Percentiles rank a stretch among this genome's conserved stretches.
Evolutionary conservation across 2,329 filamentous ascomycete genomes (phyloP).

Genomic region (Coccinonectria pachysandricola): DNA sequence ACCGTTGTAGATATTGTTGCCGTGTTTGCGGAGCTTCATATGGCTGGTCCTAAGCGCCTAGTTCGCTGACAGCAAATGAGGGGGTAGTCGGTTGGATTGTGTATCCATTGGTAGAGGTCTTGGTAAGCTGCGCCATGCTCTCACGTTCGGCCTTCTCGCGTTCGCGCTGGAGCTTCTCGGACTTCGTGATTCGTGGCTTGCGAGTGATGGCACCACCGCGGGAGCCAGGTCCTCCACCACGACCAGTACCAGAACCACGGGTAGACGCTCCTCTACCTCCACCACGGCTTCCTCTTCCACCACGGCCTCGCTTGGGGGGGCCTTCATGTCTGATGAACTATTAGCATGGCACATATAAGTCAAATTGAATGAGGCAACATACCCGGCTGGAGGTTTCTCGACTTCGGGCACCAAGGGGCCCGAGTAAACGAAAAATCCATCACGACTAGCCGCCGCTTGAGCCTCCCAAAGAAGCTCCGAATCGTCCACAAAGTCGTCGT

Average conservation of each 20-base stretch:
- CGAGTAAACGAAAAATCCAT: conserved; percentile 97
- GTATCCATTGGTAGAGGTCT: conserved; percentile 28
- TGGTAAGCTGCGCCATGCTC: conserved; percentile 29
- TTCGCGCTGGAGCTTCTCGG: conserved; percentile 71
- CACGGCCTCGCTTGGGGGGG: conserved; percentile 57
- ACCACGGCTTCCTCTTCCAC: conserved; percentile 39
- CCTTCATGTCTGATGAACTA: conserved; percentile 52
- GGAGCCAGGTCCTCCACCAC: conserved; percentile 53
- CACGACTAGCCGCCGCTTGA: conserved; percentile 83
- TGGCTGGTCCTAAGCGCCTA: conserved; percentile 20
- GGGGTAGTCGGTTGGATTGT: conserved; percentile 28
- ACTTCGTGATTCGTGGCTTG: conserved; percentile 80
- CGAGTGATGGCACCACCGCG: conserved; percentile 63
- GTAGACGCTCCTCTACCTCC: conserved; percentile 53
- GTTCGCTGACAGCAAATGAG: conserved; percentile 26
- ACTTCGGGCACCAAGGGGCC: conserved; percentile 82
- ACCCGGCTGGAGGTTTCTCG: conserved; percentile 56
- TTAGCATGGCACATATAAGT: conserved; percentile 23
- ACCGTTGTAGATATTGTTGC: no score
- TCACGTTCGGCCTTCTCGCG: conserved; percentile 72
- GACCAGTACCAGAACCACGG: conserved; percentile 37
- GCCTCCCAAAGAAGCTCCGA: conserved; percentile 93
- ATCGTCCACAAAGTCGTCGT: conserved; percentile 82
- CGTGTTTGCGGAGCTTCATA: not conserved
- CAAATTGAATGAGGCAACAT: conserved; percentile 22